Evolutionary conservation across 2,329 filamentous ascomycete species (phyloP).

Genomic region (Tricladium varicosporioides): DNA sequence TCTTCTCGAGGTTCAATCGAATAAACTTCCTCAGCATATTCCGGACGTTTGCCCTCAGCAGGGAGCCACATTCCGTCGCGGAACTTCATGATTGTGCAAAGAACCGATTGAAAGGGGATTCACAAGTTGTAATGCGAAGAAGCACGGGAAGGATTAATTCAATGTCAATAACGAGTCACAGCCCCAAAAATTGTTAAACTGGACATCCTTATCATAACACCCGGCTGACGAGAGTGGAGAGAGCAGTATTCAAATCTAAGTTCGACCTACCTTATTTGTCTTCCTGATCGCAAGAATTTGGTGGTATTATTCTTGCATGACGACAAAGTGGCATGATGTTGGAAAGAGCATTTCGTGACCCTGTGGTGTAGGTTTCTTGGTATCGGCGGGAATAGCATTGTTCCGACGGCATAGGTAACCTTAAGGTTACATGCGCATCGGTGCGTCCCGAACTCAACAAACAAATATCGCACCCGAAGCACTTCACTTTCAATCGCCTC

Average conservation of each 20-base stretch:
- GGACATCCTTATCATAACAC: not conserved
- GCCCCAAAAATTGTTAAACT: not conserved
- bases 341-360: too few relatives aligned
- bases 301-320: not conserved
- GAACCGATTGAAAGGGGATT: not conserved
- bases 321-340: not conserved
- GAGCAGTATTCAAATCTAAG: not conserved
- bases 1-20: slow-evolving; percentile 43
- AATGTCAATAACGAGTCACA: not conserved
- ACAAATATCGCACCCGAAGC: too few relatives aligned
- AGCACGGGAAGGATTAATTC: not conserved
- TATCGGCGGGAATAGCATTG: too few relatives aligned
- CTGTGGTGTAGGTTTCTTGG: too few relatives aligned
- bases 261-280: not conserved
- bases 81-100: slow-evolving; percentile 52
- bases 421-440: too few relatives aligned
- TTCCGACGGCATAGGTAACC: too few relatives aligned
- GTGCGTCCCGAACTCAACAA: too few relatives aligned
- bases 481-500: too few relatives aligned
- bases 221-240: not conserved
- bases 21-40: slow-evolving; percentile 66
- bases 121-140: not conserved
- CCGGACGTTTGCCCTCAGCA: slow-evolving; percentile 56
- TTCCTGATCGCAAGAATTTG: not conserved
- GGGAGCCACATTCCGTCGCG: slow-evolving; percentile 68